Evolutionary conservation across 2,329 filamentous ascomycete genomes (phyloP).

Genomic region (Pseudophaeomoniella oleicola): DNA sequence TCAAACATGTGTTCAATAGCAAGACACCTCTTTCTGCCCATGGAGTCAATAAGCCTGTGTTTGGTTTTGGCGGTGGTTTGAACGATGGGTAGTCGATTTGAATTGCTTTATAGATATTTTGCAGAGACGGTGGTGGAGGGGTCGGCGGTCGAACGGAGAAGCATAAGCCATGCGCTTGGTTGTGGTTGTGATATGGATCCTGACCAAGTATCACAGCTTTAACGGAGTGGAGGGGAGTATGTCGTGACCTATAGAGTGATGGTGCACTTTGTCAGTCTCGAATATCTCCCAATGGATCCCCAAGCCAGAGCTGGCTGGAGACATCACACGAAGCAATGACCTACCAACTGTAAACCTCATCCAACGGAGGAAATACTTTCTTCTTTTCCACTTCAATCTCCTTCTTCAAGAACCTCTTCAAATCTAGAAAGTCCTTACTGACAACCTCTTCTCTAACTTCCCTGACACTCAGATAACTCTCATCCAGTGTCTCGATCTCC

Average conservation of each 20-base stretch:
- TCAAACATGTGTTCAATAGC: conserved; percentile 87
- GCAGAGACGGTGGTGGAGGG: conserved; percentile 72
- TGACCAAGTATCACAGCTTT: conserved; percentile 91
- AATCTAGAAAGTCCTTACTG: conserved; percentile 63
- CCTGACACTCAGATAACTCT: conserved; percentile 79
- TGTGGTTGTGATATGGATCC: conserved; percentile 91
- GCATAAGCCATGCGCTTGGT: conserved; percentile 90
- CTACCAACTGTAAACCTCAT: conserved; percentile 92
- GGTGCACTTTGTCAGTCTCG: too few species aligned
- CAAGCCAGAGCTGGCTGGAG: too few species aligned
- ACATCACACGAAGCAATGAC: conserved; percentile 11
- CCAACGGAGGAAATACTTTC: conserved; percentile 72
- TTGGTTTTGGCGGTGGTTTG: conserved; percentile 56
- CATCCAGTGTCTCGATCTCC: conserved; percentile 83
- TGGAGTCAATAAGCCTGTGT: conserved; percentile 69
- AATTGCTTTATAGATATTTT: conserved; percentile 84
- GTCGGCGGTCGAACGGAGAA: conserved; percentile 91
- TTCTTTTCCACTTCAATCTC: conserved; percentile 60
- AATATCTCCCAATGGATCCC: too few species aligned
- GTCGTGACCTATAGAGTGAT: conserved; percentile 68
- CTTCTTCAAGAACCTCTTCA: conserved; percentile 74
- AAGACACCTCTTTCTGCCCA: conserved; percentile 92
- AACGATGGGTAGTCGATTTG: conserved; percentile 80
- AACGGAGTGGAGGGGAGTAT: conserved; percentile 76
- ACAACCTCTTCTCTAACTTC: conserved; percentile 79